Conservation (phyloP, 2,329 filamentous ascomycete genomes). For the Pseudogymnoascus sp. region DNA sequence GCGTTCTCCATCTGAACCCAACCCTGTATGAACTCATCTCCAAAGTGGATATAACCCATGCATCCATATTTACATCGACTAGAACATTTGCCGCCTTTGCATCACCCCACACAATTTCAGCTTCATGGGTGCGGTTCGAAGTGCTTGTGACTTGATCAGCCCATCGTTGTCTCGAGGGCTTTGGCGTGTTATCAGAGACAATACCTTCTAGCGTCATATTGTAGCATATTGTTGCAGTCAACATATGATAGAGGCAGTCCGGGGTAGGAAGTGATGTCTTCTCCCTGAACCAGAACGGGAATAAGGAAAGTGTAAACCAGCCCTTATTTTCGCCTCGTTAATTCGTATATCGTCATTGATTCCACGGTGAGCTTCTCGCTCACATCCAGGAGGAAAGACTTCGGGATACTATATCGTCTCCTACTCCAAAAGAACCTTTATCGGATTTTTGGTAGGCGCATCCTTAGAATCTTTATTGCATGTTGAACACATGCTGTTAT, state of each 20-base stretch:
- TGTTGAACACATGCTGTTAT: too few species aligned
- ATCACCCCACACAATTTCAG: slow-evolving; percentile 20
- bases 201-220: not conserved
- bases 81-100: slow-evolving; percentile 20
- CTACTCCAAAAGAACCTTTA: too few species aligned
- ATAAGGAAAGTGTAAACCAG: not conserved
- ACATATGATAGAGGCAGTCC: not conserved
- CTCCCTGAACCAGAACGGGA: not conserved
- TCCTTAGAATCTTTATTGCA: too few species aligned
- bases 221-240: not conserved
- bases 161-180: not conserved
- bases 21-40: slow-evolving; percentile 17
- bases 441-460: too few species aligned
- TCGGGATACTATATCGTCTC: too few species aligned
- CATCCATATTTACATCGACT: slow-evolving; percentile 16
- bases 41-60: slow-evolving; percentile 22
- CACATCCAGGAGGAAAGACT: not conserved
- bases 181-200: not conserved
- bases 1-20: slow-evolving; percentile 17
- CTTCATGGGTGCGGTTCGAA: slow-evolving; percentile 13
- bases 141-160: slow-evolving; percentile 15
- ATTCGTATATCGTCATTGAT: not conserved
- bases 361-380: not conserved
- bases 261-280: not conserved
- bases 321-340: not conserved